Base-by-base conservation (phyloP, 2,329 filamentous ascomycete species). In the Hymenoscyphus fructigenus region DNA sequence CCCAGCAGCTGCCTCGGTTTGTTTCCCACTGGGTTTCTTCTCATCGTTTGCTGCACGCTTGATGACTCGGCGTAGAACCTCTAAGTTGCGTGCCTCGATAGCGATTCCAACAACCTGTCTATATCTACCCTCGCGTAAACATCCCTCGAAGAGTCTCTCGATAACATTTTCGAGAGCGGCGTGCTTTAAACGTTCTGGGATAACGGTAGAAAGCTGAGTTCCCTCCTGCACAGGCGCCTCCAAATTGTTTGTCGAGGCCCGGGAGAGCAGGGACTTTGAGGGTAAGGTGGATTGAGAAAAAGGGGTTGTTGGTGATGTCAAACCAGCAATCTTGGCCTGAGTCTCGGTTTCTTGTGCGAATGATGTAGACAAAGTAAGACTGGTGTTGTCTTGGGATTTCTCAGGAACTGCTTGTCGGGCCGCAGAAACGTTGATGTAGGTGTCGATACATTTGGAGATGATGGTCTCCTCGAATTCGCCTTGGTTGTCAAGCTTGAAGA, bases 391-490 rank as follows among this genome's bases (percentile, higher is more conserved):
- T 70, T 83, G 81, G 66, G 83, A 79, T 55, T 83, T 81, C 79
- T 61, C 81, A 73, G 69, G 85, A 76, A 67, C 83, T 79, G 80
- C 83, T 83, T 76, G 83, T 81, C 76, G 85, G 81, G 66, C 67
- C 4, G 86, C 86, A 60, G 87, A 90, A 61, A 93, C 85, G 66
- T 92, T 89, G 75, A 99, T 97, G 81, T 97, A 99, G 70, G 96
- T 96, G 79, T 99, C 95, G 75, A 99, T 88, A 76, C 95, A 99
- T 85, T 96, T 97, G 66, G 94, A 94, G 78, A 98, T 93, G 80
- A 99, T 98, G 64, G 95, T 99, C 82, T 99, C 93, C 79, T 99
- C 95, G 75, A 97, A 99, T 82, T 99, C 95, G 79, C 92, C 91
- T 61, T 91, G 90, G 62, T 89, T 85, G 75, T 97, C 91, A 70